Base-by-base conservation (phyloP, 768 basidiomycete species). In the Hysterangium stoloniferum region DNA sequence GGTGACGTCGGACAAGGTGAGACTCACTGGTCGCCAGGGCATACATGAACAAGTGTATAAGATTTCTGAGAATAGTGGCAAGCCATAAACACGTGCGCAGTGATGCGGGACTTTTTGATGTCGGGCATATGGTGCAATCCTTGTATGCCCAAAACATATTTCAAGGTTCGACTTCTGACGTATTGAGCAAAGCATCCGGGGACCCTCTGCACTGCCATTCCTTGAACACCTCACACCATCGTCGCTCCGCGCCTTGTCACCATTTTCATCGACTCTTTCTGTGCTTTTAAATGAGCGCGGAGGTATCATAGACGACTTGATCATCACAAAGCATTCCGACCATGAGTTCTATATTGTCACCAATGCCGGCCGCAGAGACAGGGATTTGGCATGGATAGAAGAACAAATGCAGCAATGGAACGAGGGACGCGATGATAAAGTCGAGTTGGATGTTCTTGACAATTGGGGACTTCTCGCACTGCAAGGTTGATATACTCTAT, bases 81-180 rank as follows among this genome's bases (percentile, higher is more conserved):
- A 92, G 89, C 58, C 95, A 99, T 66, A 79, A 84, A 38, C 86
- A 97, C 60, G 88, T 94, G 45, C 82, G 96, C 35, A 77, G 70
- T 11, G 76, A 75, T 31, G 88, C 79, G 1, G 93, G 93, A 0
- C 72, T 99, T 28, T 99, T 99, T 64, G 96, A 99, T 61, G 96
- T 99, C 24, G 90, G 90, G 19, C 96, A 99, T 66, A 99, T 99
- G 95, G 87, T 98, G 13, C 95, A 98, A 64, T 80, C 82, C 29
- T 85, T 80, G 90, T 92, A 59, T 42, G 77, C 52, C 31, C 48
- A n/a, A 38, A 33, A 33, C 31, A 2, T 24, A 48, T 27, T 2
- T 24, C 24, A 3, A 35, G 34, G 8, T 11, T n/a, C 24, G n/a
- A 13, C 22, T 38, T 24, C 15, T 49, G 36, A 32, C 46, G 25